Conservation (phyloP, 306 rosid genomes). For the Pachyrhizus erosus region DNA sequence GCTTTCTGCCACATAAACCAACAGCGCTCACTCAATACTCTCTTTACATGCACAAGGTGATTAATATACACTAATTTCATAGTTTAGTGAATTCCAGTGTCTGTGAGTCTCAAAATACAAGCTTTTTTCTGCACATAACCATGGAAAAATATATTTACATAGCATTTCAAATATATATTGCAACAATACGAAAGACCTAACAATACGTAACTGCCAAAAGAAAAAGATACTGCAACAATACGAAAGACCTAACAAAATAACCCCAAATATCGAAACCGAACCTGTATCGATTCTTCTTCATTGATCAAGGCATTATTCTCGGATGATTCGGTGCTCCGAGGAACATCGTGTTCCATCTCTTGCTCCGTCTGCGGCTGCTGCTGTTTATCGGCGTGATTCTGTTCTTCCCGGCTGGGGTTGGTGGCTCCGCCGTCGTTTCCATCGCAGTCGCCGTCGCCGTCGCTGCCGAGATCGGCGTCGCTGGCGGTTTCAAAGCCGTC, state of each 20-base stretch:
- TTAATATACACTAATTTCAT: background rate
- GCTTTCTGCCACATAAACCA: conserved; percentile 59
- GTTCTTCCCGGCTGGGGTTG: background rate
- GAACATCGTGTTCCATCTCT: conserved; percentile 21
- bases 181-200: background rate
- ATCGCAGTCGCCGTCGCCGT: conserved; percentile 10
- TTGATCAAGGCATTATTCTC: conserved; percentile 37
- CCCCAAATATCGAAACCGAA: conserved; percentile 10
- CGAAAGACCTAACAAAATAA: background rate
- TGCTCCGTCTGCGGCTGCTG: conserved; percentile 14
- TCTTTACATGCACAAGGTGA: background rate
- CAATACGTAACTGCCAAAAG: background rate
- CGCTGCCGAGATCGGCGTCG: conserved; percentile 43
- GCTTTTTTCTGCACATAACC: background rate
- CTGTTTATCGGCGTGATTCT: background rate
- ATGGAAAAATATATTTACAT: too few species aligned
- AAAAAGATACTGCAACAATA: background rate
- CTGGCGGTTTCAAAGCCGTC: conserved; percentile 62
- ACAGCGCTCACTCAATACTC: conserved; percentile 12
- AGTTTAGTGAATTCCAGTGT: background rate
- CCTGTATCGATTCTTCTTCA: conserved; percentile 47
- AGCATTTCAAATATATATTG: too few species aligned
- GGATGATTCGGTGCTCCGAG: conserved; percentile 28
- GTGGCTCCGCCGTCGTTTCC: background rate
- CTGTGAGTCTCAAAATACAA: background rate